phyloP scores from a whole-genome alignment of 495 filamentous ascomycete species.

The Hyaloscypha hepaticicola region DNA sequence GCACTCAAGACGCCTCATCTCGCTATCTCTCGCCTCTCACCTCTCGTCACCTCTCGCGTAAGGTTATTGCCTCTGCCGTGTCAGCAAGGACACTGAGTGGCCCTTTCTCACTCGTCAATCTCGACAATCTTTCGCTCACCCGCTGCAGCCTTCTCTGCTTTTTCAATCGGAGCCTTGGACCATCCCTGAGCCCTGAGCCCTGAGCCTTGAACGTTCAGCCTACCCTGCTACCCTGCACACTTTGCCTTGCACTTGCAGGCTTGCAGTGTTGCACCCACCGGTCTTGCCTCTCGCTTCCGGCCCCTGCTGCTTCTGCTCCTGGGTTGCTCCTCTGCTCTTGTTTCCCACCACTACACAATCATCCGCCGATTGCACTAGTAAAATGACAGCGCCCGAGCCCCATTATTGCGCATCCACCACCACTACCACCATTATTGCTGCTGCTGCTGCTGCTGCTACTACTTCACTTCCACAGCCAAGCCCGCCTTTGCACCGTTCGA shows the following conservation, averaged over 20 bases:
- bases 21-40: no score
- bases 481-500: not conserved
- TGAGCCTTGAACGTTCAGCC: no score
- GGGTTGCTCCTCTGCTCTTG: not conserved
- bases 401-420: not conserved
- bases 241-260: not conserved
- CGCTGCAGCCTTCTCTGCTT: not conserved
- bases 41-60: no score
- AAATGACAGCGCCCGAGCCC: conserved; percentile 15
- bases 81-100: not conserved
- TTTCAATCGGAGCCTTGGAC: not conserved
- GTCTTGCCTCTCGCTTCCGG: not conserved
- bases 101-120: not conserved
- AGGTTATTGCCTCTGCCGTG: no score
- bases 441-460: not conserved
- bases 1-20: no score
- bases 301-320: not conserved
- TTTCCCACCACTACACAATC: conserved; percentile 1
- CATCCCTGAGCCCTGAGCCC: not conserved
- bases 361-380: conserved; percentile 18
- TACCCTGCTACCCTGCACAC: not conserved
- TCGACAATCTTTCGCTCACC: not conserved
- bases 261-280: no score
- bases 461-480: not conserved
- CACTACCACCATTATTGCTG: not conserved